Evolutionary conservation across 129 eudicot species (phyloP).

Genomic region (Solidago caesia): DNA sequence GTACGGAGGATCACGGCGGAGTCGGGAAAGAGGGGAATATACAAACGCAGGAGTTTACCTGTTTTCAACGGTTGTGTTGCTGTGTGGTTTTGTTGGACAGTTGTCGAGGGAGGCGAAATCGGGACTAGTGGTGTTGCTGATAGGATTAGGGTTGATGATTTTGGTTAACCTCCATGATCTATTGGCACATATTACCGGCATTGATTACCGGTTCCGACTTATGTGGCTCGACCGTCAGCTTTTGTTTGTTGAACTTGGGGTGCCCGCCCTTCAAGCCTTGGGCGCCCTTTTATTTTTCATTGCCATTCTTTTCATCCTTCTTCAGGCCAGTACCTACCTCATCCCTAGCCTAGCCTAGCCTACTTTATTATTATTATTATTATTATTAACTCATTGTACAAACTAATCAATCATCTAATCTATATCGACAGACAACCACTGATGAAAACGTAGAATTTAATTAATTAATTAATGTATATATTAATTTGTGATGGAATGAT

Average conservation of each 20-base stretch:
- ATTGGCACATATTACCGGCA: slow-evolving; percentile 65
- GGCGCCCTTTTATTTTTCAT: slow-evolving; percentile 53
- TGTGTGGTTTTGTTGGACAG: slow-evolving; percentile 64
- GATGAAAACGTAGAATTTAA: too few relatives aligned
- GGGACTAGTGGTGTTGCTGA: slow-evolving; percentile 62
- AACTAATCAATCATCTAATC: too few relatives aligned
- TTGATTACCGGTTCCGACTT: slow-evolving; percentile 49
- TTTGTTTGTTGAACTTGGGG: slow-evolving; percentile 66
- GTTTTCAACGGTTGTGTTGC: slow-evolving; percentile 58
- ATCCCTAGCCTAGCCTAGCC: too few relatives aligned
- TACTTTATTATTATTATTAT: too few relatives aligned
- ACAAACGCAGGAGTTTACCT: slow-evolving; percentile 72
- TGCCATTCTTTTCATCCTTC: slow-evolving; percentile 54
- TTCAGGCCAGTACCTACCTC: slow-evolving; percentile 43
- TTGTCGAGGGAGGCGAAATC: slow-evolving; percentile 66
- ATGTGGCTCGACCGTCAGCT: slow-evolving; percentile 64
- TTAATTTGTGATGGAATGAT: too few relatives aligned
- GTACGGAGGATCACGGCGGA: slow-evolving; percentile 77
- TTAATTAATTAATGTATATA: too few relatives aligned
- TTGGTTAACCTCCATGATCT: slow-evolving; percentile 77
- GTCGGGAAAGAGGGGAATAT: slow-evolving; percentile 64
- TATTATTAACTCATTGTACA: too few relatives aligned
- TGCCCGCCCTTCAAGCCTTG: slow-evolving; percentile 50
- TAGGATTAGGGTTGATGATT: slow-evolving; percentile 42
- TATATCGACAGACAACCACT: too few relatives aligned